Conservation (phyloP, 1,284 basidiomycete species). For the Ganoderma boninense region DNA sequence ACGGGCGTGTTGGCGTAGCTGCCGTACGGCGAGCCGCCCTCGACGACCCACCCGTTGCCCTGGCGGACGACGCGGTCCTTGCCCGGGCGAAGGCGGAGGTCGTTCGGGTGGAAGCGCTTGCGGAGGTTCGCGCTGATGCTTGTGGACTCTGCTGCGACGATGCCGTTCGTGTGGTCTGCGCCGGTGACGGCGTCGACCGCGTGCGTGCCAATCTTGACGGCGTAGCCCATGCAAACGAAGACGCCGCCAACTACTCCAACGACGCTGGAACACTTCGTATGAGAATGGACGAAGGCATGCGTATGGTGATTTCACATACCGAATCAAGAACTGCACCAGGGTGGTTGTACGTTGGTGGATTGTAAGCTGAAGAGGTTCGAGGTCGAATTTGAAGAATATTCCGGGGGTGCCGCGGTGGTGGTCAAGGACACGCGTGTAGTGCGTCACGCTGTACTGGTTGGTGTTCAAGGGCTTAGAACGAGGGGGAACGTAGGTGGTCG, state of each 20-base stretch:
- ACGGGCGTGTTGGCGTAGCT: slow-evolving; percentile 51
- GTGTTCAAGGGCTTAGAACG: slow-evolving; percentile 74
- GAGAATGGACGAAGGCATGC: not conserved
- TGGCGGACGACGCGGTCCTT: slow-evolving; percentile 45
- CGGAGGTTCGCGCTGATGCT: slow-evolving; percentile 54
- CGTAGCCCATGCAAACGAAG: slow-evolving; percentile 83
- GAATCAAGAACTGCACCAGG: slow-evolving; percentile 84
- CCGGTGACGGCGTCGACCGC: slow-evolving; percentile 76
- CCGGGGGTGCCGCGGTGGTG: slow-evolving; percentile 88
- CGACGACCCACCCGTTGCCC: slow-evolving; percentile 54
- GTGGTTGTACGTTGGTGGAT: slow-evolving; percentile 89
- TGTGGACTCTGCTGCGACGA: slow-evolving; percentile 71
- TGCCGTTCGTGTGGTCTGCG: slow-evolving; percentile 59
- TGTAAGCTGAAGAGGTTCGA: slow-evolving; percentile 89
- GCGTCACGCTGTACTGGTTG: slow-evolving; percentile 95
- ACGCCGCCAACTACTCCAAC: slow-evolving; percentile 83
- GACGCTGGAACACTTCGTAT: slow-evolving; percentile 48
- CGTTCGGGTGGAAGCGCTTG: slow-evolving; percentile 55
- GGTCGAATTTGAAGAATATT: slow-evolving; percentile 97
- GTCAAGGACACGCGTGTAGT: slow-evolving; percentile 83
- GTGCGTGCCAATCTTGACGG: slow-evolving; percentile 71
- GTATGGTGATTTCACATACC: slow-evolving; percentile 51
- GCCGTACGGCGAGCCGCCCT: slow-evolving; percentile 49
- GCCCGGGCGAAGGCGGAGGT: slow-evolving; percentile 52
- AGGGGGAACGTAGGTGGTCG: slow-evolving; percentile 89